Base-by-base conservation (phyloP, 2,329 filamentous ascomycete genomes). In the Salinomyces thailandicus region DNA sequence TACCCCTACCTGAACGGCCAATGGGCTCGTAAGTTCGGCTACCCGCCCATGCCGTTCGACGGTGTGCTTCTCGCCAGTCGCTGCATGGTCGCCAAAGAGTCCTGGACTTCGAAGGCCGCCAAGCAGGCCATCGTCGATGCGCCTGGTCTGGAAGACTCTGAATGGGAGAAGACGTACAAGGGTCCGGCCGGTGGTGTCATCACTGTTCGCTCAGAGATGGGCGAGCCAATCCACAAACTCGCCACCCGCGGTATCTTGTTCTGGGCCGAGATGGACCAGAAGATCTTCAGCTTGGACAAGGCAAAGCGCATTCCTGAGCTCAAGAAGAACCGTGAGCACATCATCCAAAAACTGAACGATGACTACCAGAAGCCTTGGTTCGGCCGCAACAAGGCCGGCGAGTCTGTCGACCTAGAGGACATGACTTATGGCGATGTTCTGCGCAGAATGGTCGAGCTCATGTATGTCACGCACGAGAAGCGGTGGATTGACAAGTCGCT, bases 301-400 rank as follows among this genome's bases (percentile, higher is more conserved):
- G 85, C 89, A 56, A 94, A 95, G 71, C 80, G 86, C 28, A 70
- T 94, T 15, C 73, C 81, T 2, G 86, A 91, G 64, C 72, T 95
- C 28, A 85, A 85, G 69, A 93, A 91, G 67, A 80, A 83, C 57
- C 80, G 84, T 35, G 79, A 85, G 33, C 81, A 93, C 65, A 93
- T 94, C 61, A 94, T 95, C 66, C 81, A 87, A 70, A 91, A 89
- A 62, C 76, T 95, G 51, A 95, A 95, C 55, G 85, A 87, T 46
- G 86, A 95, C 60, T 95, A 87, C 71, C 86, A 94, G 52, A 94
- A 94, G 68, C 85, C 93, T 8, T 95, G 87, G 87, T 95, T 95
- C 54, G 87, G 86, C 37, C 77, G 79, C 49, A 91, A 94, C 67
- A 76, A 79, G 55, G 73, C 73, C 34, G 85, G 85, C 36, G 71